These are phyloP conservation scores for Amauroascus verrucosus DNA, from an alignment of 2,329 filamentous ascomycete genomes.

Conservation along the genomic window DNA sequence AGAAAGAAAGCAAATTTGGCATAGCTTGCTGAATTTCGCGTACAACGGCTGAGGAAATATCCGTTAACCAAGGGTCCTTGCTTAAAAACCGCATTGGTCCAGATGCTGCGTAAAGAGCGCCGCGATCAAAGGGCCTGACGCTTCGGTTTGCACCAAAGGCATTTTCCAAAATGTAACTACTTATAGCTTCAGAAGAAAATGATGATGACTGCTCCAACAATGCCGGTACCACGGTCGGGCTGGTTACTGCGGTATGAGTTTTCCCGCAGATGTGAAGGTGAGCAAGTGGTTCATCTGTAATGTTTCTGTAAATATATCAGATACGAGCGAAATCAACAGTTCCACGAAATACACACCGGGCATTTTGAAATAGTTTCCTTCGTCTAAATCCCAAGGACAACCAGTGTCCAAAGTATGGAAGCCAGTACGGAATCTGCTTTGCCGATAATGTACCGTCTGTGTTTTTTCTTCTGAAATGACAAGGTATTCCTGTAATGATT, in stretches of 20 bases:
- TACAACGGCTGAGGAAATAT: conserved; percentile 31
- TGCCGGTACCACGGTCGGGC: conserved; percentile 38
- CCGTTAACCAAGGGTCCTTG: conserved; percentile 38
- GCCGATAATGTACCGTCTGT: conserved; percentile 30
- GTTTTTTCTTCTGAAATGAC: conserved; percentile 19
- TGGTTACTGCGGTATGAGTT: conserved; percentile 43
- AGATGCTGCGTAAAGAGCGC: conserved; percentile 29
- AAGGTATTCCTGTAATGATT: conserved; percentile 29
- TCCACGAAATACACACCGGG: conserved; percentile 28
- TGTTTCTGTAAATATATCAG: conserved; percentile 6
- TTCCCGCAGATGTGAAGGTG: conserved; percentile 41
- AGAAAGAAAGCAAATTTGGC: conserved; percentile 50
- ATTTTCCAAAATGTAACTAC: conserved; percentile 30
- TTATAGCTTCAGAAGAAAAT: conserved; percentile 23
- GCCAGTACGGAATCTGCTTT: conserved; percentile 48
- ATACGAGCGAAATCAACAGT: neutral
- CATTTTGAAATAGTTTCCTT: conserved; percentile 35
- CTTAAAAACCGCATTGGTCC: conserved; percentile 36
- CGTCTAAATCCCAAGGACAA: conserved; percentile 39
- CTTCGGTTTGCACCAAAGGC: conserved; percentile 36
- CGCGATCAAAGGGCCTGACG: conserved; percentile 28
- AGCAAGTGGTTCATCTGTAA: conserved; percentile 35
- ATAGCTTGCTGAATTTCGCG: conserved; percentile 37
- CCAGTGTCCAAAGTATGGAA: conserved; percentile 49
- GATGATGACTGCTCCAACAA: conserved; percentile 28